Conservation (phyloP, 345 rosid genomes). For the Eucalyptus polybractea region DNA sequence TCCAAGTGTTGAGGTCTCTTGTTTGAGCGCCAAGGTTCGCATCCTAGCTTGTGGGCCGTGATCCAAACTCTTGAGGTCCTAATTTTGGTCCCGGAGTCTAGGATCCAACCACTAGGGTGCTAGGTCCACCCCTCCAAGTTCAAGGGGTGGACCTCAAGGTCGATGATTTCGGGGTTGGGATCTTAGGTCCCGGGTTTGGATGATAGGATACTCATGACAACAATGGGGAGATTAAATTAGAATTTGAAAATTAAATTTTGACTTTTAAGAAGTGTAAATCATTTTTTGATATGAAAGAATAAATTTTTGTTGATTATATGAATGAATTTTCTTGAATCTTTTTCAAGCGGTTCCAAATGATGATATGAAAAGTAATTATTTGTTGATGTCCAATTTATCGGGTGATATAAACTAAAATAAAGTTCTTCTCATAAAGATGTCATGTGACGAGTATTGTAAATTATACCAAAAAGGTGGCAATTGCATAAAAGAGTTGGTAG, state of each 20-base stretch:
- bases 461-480: neutral
- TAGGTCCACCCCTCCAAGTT: neutral
- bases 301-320: neutral
- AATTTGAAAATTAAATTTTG: neutral
- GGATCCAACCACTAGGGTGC: neutral
- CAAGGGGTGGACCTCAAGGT: no score
- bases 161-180: neutral
- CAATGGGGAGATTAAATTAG: neutral
- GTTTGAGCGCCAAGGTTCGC: neutral
- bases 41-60: neutral
- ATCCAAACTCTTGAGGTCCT: neutral
- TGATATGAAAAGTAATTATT: neutral
- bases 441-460: neutral
- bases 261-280: neutral
- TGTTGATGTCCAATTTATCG: neutral
- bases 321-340: neutral
- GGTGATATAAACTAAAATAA: neutral
- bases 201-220: neutral
- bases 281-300: neutral
- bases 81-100: neutral
- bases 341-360: neutral
- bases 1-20: neutral
- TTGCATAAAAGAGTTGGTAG: neutral
- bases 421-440: neutral
- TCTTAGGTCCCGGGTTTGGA: neutral